Conservation (phyloP, 768 basidiomycete genomes). For the Chalciporus chontae region DNA sequence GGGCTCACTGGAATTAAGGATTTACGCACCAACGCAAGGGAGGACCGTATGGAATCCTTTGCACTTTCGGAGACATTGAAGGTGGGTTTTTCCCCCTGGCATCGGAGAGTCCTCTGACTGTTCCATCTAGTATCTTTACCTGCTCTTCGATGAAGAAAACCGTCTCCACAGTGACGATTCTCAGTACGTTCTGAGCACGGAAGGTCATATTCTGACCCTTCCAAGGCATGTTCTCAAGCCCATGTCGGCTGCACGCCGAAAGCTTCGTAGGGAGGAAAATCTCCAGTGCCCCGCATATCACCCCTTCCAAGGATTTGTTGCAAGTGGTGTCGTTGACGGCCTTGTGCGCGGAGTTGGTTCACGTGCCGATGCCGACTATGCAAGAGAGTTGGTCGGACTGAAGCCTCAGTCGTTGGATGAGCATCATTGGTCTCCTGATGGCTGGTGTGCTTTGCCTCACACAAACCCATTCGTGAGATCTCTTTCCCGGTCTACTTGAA, state of each 20-base stretch:
- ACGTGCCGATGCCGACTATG: slow-evolving; percentile 78
- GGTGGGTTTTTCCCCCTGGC: slow-evolving; percentile 36
- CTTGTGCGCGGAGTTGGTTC: slow-evolving; percentile 67
- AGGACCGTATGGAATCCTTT: slow-evolving; percentile 98
- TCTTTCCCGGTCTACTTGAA: neutral
- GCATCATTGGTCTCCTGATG: slow-evolving; percentile 59
- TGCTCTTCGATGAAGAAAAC: slow-evolving; percentile 88
- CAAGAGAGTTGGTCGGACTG: slow-evolving; percentile 62
- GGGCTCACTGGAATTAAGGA: slow-evolving; percentile 83
- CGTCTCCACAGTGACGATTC: slow-evolving; percentile 70
- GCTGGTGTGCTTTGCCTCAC: slow-evolving; percentile 73
- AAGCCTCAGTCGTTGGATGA: slow-evolving; percentile 47
- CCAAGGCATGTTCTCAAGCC: slow-evolving; percentile 51
- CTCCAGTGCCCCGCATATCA: slow-evolving; percentile 75
- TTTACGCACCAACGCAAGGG: slow-evolving; percentile 69
- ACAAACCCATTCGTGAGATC: slow-evolving; percentile 64
- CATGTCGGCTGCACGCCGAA: slow-evolving; percentile 54
- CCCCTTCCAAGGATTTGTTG: slow-evolving; percentile 36
- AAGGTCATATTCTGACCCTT: slow-evolving; percentile 84
- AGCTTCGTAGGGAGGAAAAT: slow-evolving; percentile 57
- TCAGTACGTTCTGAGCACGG: slow-evolving; percentile 91
- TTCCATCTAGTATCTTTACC: slow-evolving; percentile 73
- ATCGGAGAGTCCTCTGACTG: slow-evolving; percentile 1
- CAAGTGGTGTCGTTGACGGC: slow-evolving; percentile 36
- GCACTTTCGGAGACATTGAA: slow-evolving; percentile 91